phyloP scores from a whole-genome alignment of 768 basidiomycete species.

The Kwoniella dejecticola region DNA sequence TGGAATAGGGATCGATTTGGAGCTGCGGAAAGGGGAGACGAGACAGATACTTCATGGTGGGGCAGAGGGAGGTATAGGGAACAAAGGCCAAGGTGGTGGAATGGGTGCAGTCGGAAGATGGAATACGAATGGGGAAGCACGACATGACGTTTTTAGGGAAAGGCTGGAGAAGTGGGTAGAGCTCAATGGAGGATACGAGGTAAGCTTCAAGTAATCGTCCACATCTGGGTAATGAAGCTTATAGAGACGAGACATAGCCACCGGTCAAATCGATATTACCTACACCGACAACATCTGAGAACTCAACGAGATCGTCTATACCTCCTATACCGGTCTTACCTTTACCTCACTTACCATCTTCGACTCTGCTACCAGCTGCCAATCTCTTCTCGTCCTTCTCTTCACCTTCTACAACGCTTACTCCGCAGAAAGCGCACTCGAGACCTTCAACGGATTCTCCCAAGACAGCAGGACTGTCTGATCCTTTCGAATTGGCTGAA shows the following conservation, averaged over 20 bases:
- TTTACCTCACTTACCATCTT: slow-evolving; percentile 41
- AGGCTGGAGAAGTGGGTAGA: slow-evolving; percentile 50
- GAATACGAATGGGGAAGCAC: slow-evolving; percentile 45
- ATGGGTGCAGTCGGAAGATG: slow-evolving; percentile 51
- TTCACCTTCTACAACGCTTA: slow-evolving; percentile 17
- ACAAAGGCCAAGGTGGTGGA: slow-evolving; percentile 51
- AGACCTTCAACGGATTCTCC: slow-evolving; percentile 12
- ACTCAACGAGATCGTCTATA: slow-evolving; percentile 28
- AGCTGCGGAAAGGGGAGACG: slow-evolving; percentile 46
- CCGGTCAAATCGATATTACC: slow-evolving; percentile 26
- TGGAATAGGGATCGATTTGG: slow-evolving; percentile 51
- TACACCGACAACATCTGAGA: slow-evolving; percentile 37
- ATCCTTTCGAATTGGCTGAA: slow-evolving; percentile 41
- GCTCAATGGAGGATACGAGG: slow-evolving; percentile 47
- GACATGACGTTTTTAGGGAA: slow-evolving; percentile 41
- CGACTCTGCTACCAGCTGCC: slow-evolving; percentile 36
- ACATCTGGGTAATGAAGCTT: neutral
- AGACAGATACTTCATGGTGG: slow-evolving; percentile 46
- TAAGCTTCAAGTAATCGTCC: slow-evolving; percentile 4
- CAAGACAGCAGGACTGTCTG: slow-evolving; percentile 31
- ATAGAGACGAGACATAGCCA: no score
- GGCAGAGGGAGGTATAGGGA: slow-evolving; percentile 45
- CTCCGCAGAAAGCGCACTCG: slow-evolving; percentile 19
- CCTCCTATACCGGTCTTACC: slow-evolving; percentile 47
- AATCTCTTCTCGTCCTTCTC: slow-evolving; percentile 31